These are phyloP conservation scores for Paspalum vaginatum DNA, from an alignment of 176 grass and related monocot species.

Conservation along the genomic window DNA sequence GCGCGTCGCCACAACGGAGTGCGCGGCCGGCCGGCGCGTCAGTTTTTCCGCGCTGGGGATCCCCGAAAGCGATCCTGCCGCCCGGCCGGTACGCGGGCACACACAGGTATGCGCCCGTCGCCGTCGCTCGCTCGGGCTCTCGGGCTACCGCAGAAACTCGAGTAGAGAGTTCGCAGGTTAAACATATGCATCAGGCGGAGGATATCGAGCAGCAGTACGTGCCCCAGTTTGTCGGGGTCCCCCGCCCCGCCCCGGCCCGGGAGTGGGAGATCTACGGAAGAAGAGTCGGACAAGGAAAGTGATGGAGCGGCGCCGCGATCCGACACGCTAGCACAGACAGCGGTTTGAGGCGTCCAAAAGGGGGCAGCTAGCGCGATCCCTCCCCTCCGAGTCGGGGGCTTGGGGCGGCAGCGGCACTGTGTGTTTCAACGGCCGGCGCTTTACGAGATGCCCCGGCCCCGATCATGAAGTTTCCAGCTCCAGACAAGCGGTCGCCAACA, in stretches of 20 bases:
- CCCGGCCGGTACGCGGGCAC: constrained; percentile 17
- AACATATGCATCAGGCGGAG: neutral
- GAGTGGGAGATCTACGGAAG: neutral
- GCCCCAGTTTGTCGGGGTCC: neutral
- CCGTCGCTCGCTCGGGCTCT: neutral
- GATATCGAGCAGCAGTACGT: neutral
- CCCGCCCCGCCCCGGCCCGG: too few species aligned
- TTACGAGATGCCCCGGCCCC: neutral
- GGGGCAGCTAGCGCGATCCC: too few species aligned
- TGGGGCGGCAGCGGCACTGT: neutral
- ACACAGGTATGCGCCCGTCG: neutral
- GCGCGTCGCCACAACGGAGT: too few species aligned
- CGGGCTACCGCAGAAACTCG: neutral
- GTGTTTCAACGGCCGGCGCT: neutral
- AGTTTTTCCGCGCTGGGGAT: neutral
- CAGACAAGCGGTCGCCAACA: constrained; percentile 20
- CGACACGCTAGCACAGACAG: constrained; percentile 35
- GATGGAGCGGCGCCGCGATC: neutral
- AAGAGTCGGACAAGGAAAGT: neutral
- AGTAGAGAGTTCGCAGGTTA: constrained; percentile 5
- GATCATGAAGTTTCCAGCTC: neutral
- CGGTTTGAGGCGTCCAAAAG: constrained; percentile 35
- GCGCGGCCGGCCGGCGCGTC: neutral
- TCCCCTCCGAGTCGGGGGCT: neutral
- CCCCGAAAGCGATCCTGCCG: constrained; percentile 12